These are phyloP conservation scores for Diutina scorzettiae DNA, from an alignment of 1,139 yeast genomes.

Conservation along the genomic window DNA sequence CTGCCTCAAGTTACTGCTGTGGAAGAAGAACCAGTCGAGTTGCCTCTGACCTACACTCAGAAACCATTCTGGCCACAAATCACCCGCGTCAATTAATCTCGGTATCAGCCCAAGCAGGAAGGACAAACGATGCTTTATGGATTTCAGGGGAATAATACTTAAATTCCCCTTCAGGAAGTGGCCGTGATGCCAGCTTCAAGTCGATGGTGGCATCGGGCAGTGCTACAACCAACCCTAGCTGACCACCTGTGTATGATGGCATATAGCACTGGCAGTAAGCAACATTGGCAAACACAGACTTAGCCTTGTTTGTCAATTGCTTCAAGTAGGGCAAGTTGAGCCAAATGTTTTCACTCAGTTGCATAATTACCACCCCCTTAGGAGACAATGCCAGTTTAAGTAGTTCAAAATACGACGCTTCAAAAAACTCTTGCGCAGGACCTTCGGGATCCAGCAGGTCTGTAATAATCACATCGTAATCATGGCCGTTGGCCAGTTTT, in stretches of 20 bases:
- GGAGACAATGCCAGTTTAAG: slow-evolving; percentile 55
- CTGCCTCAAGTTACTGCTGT: not conserved
- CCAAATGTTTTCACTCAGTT: slow-evolving; percentile 90
- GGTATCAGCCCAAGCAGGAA: slow-evolving; percentile 75
- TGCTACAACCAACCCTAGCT: slow-evolving; percentile 79
- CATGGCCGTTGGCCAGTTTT: slow-evolving; percentile 24
- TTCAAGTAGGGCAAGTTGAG: slow-evolving; percentile 59
- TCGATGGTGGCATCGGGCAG: slow-evolving; percentile 43
- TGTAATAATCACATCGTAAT: slow-evolving; percentile 81
- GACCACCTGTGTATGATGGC: slow-evolving; percentile 96
- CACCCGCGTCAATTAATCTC: not conserved
- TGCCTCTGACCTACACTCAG: not conserved
- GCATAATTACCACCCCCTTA: slow-evolving; percentile 80
- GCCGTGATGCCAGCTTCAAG: slow-evolving; percentile 46
- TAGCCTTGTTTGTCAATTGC: slow-evolving; percentile 47
- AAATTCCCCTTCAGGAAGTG: slow-evolving; percentile 32
- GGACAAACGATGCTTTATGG: slow-evolving; percentile 69
- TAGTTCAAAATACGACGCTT: slow-evolving; percentile 67
- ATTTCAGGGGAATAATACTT: slow-evolving; percentile 63
- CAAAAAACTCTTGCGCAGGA: slow-evolving; percentile 91
- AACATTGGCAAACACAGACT: slow-evolving; percentile 66
- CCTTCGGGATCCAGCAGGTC: slow-evolving; percentile 98
- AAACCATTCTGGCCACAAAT: slow-evolving; percentile 5
- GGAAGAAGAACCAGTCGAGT: not conserved
- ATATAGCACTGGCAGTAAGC: slow-evolving; percentile 77